A percentile compares a stretch with the other conserved stretches of the same genome.
Conservation (phyloP, 2,329 filamentous ascomycete genomes). For the Claviceps cyperi region DNA sequence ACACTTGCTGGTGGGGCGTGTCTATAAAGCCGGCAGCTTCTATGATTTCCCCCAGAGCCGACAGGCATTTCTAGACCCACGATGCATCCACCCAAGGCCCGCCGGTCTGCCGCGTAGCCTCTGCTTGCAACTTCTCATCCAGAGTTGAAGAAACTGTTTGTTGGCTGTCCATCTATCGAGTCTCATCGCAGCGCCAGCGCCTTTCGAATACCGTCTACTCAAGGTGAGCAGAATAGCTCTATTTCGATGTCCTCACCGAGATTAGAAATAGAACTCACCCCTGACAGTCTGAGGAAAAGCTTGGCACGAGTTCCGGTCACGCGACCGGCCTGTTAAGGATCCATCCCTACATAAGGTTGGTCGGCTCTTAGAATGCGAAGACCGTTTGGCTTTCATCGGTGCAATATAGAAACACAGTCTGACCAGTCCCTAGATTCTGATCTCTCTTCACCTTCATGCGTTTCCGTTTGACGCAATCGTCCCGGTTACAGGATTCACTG, state of each 20-base stretch:
- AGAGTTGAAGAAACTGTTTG: background rate
- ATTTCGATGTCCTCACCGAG: slow-evolving; percentile 3
- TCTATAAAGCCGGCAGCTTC: background rate
- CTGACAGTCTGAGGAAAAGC: background rate
- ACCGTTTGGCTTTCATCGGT: background rate
- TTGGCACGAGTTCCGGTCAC: slow-evolving; percentile 7
- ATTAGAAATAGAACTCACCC: background rate
- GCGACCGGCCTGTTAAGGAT: slow-evolving; percentile 8
- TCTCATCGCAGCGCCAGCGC: background rate
- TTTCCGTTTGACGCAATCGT: background rate
- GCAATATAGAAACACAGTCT: background rate
- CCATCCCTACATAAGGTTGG: slow-evolving; percentile 2
- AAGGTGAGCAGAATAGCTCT: background rate
- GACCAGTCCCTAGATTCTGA: background rate
- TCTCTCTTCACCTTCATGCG: background rate
- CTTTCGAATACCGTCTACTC: background rate
- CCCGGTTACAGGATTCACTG: background rate
- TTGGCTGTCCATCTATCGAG: background rate
- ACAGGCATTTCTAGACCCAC: slow-evolving; percentile 1
- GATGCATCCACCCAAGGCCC: background rate
- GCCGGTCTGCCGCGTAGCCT: background rate
- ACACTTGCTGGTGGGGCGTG: background rate
- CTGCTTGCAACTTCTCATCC: background rate
- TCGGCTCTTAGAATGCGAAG: background rate
- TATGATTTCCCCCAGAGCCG: background rate